phyloP scores from a whole-genome alignment of 1,284 basidiomycete species.

The Malassezia pachydermatis region DNA sequence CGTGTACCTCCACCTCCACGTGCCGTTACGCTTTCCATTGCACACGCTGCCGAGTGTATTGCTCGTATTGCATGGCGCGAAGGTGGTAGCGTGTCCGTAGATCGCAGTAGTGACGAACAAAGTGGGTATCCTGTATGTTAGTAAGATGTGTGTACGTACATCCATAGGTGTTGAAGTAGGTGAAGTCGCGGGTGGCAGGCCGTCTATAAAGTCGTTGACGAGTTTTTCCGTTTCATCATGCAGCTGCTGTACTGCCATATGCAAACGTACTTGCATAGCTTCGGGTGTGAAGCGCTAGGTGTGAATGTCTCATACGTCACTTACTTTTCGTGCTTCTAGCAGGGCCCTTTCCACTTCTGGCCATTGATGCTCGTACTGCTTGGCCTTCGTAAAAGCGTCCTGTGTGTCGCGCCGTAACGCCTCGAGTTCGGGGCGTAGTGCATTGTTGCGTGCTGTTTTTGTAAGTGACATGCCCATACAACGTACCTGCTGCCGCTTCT shows the following conservation, averaged over 20 bases:
- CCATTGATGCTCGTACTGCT: conserved; percentile 26
- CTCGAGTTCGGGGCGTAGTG: conserved; percentile 29
- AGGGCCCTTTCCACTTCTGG: conserved; percentile 21
- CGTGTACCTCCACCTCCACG: conserved; percentile 18
- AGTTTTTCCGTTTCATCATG: conserved; percentile 35
- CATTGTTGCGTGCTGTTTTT: conserved; percentile 19
- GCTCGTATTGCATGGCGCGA: conserved; percentile 4
- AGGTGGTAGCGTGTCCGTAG: conserved; percentile 13
- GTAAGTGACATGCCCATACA: no score
- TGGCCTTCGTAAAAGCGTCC: conserved; percentile 27
- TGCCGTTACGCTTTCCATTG: conserved; percentile 7
- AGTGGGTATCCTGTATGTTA: conserved; percentile 4
- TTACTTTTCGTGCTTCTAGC: conserved; percentile 27
- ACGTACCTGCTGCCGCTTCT: conserved; percentile 29
- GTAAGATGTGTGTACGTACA: not conserved
- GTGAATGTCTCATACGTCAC: not conserved
- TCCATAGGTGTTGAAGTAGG: conserved; percentile 17
- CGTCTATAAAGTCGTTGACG: conserved; percentile 43
- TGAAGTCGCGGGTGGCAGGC: conserved; percentile 20
- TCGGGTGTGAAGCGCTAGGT: conserved; percentile 29
- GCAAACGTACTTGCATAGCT: conserved; percentile 27
- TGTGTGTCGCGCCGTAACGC: conserved; percentile 32
- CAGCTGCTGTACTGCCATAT: conserved; percentile 24
- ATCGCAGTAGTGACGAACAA: conserved; percentile 11
- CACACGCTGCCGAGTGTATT: conserved; percentile 2